Evolutionary conservation across 1,284 basidiomycete species (phyloP).

Genomic region (Ganoderma multipileum): DNA sequence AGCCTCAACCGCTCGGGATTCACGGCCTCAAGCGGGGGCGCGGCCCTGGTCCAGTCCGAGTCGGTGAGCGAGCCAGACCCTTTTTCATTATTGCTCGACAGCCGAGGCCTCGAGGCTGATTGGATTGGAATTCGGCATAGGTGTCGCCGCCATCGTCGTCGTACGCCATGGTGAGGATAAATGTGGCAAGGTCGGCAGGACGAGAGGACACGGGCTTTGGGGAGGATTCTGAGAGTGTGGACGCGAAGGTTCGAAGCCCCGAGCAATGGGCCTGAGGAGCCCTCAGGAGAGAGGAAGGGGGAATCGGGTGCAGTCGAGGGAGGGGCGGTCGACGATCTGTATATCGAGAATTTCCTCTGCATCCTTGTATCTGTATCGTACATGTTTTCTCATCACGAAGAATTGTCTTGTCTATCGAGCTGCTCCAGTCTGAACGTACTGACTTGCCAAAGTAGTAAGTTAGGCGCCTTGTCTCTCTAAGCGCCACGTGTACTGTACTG

Average conservation of each 20-base stretch:
- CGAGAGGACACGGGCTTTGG: background rate
- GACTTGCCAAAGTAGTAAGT: background rate
- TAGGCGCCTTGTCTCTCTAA: background rate
- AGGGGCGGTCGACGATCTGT: background rate
- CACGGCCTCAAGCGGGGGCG: background rate
- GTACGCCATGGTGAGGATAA: slow-evolving; percentile 3
- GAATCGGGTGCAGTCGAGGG: background rate
- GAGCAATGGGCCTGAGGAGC: background rate
- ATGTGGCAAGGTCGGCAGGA: background rate
- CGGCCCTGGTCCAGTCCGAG: background rate
- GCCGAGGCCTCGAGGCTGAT: too few relatives aligned
- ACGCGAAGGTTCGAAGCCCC: background rate
- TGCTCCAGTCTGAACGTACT: background rate
- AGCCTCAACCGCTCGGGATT: background rate
- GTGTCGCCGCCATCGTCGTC: background rate
- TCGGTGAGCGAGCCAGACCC: background rate
- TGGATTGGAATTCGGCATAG: background rate
- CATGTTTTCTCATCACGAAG: background rate
- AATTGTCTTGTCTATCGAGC: background rate
- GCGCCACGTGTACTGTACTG: background rate
- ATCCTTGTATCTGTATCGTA: background rate
- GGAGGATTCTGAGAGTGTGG: background rate
- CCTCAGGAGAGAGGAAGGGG: background rate
- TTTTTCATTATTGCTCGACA: background rate
- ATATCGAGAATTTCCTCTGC: background rate